These are phyloP conservation scores for Alternaria ventricosa DNA, from an alignment of 2,329 filamentous ascomycete species.

Conservation along the genomic window DNA sequence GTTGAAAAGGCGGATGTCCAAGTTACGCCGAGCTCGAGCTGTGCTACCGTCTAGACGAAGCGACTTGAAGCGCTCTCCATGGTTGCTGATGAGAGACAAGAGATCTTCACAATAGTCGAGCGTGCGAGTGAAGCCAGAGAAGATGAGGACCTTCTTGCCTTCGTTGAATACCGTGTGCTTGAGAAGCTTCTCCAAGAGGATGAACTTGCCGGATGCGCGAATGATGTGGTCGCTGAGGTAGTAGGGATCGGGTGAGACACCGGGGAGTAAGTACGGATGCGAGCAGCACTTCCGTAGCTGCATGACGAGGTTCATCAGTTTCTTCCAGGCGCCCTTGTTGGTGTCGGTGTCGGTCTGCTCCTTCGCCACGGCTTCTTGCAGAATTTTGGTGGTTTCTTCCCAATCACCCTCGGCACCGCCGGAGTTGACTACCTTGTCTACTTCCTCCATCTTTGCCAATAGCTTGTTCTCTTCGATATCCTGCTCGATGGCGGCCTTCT, in stretches of 20 bases:
- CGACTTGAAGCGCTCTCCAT: constrained; percentile 52
- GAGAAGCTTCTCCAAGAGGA: constrained; percentile 60
- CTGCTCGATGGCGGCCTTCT: constrained; percentile 47
- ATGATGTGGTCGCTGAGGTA: constrained; percentile 56
- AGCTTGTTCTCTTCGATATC: constrained; percentile 48
- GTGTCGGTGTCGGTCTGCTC: constrained; percentile 39
- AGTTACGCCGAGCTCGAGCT: constrained; percentile 57
- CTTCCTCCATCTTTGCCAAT: constrained; percentile 41
- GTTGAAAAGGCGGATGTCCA: constrained; percentile 62
- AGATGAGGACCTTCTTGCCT: constrained; percentile 63
- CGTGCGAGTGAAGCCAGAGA: constrained; percentile 61
- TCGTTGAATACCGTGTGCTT: constrained; percentile 58
- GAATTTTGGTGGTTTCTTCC: constrained; percentile 86
- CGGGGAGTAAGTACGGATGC: constrained; percentile 60
- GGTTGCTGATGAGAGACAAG: constrained; percentile 52
- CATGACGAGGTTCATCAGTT: constrained; percentile 63
- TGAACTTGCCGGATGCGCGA: constrained; percentile 62
- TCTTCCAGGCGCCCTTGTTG: constrained; percentile 54
- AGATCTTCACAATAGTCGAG: constrained; percentile 62
- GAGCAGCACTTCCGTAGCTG: constrained; percentile 63
- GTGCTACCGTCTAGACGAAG: constrained; percentile 61
- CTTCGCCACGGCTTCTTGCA: constrained; percentile 79
- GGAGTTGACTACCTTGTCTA: constrained; percentile 36
- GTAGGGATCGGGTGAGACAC: constrained; percentile 56
- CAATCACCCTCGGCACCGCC: constrained; percentile 43